Conservation (phyloP, 306 rosid genomes). For the Lithocarpus polystachyus region DNA sequence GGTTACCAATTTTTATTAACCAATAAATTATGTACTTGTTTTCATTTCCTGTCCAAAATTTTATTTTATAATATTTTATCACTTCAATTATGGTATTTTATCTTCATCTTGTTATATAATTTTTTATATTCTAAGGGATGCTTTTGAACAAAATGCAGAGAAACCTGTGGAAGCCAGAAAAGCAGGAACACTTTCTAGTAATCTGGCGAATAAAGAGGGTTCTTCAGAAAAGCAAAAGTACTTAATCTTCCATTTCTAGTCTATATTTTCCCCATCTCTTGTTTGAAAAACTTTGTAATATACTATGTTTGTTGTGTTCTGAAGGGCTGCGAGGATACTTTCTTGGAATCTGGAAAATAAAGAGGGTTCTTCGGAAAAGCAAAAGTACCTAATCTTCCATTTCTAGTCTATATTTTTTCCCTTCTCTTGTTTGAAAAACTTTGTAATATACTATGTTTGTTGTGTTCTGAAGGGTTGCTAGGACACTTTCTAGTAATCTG, state of each 20-base stretch:
- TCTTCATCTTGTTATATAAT: conserved; percentile 23
- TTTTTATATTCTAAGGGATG: conserved; percentile 19
- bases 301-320: conserved; percentile 23
- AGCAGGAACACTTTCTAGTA: conserved; percentile 40
- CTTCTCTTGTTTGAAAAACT: neutral
- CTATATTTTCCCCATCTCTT: too few species aligned
- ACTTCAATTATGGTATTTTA: neutral
- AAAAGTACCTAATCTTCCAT: too few species aligned
- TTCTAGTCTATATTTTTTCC: neutral
- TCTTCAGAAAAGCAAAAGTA: conserved; percentile 84
- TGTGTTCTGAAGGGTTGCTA: conserved; percentile 73
- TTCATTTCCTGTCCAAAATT: neutral
- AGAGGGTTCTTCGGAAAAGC: too few species aligned
- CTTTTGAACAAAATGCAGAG: conserved; percentile 30
- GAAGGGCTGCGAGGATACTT: conserved; percentile 76
- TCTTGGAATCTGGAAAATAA: too few species aligned
- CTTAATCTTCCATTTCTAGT: neutral
- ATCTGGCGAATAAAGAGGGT: conserved; percentile 54
- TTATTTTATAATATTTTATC: neutral
- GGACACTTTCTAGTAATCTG: conserved; percentile 57
- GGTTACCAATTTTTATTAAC: conserved; percentile 38
- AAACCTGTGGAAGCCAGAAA: conserved; percentile 49
- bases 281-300: neutral
- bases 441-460: conserved; percentile 12
- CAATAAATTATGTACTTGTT: conserved; percentile 8